Percentiles rank a stretch among this genome's conserved stretches.
Conservation (phyloP, 345 rosid species). For the Gossypium mustelinum region DNA sequence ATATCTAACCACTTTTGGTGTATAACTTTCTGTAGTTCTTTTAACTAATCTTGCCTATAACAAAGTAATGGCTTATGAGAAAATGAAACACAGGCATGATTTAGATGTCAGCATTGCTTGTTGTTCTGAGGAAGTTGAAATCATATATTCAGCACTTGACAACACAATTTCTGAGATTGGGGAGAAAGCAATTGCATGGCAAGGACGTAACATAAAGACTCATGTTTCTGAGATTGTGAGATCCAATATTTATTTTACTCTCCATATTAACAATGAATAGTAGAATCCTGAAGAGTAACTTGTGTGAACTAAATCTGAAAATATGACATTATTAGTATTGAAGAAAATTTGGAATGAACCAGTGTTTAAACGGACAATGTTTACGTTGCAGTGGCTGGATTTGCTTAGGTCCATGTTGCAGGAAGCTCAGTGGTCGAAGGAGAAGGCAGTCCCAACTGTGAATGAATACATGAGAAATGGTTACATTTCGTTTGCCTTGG, state of each 20-base stretch:
- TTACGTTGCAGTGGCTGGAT: slow-evolving; percentile 71
- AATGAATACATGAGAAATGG: slow-evolving; percentile 71
- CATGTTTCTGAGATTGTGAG: slow-evolving; percentile 59
- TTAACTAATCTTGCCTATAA: slow-evolving; percentile 10
- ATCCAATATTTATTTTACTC: neutral
- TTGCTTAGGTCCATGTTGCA: slow-evolving; percentile 58
- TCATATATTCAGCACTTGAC: slow-evolving; percentile 65
- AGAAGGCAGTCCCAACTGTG: slow-evolving; percentile 50
- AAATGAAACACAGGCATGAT: slow-evolving; percentile 58
- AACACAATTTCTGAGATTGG: slow-evolving; percentile 68
- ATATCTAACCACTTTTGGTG: neutral
- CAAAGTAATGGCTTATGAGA: slow-evolving; percentile 10
- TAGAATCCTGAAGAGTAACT: neutral
- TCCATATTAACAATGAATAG: neutral
- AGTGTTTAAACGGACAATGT: neutral
- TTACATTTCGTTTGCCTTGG: slow-evolving; percentile 67
- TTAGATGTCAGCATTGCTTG: slow-evolving; percentile 31
- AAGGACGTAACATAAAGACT: slow-evolving; percentile 51
- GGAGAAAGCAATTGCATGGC: slow-evolving; percentile 50
- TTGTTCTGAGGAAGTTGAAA: slow-evolving; percentile 75
- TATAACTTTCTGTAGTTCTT: slow-evolving; percentile 10
- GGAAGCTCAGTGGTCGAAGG: slow-evolving; percentile 59
- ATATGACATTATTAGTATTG: neutral
- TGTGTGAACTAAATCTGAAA: neutral
- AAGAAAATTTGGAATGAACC: neutral